Evolutionary conservation across 441 rosid species (phyloP).

Genomic region (Hura crepitans): DNA sequence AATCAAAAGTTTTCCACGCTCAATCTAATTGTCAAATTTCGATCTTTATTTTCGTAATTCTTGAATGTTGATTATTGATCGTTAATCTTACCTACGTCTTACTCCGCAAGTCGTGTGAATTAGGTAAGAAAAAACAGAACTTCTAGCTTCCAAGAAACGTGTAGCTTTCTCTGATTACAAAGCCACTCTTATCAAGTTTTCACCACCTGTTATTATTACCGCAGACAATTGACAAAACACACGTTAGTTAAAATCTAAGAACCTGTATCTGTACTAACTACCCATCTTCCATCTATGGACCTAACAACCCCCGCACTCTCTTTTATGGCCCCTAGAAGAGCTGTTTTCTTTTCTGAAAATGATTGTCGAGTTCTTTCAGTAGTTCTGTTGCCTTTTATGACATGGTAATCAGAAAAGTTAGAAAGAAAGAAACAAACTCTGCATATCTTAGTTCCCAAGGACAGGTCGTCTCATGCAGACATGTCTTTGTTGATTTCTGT

Average conservation of each 20-base stretch:
- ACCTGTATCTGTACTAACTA: neutral
- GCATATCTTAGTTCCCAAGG: constrained; percentile 29
- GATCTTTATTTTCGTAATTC: too few species aligned
- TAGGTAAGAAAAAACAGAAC: constrained; percentile 27
- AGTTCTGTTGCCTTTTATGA: constrained; percentile 17
- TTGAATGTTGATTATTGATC: too few species aligned
- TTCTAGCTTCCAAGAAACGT: constrained; percentile 14
- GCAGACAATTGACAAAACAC: constrained; percentile 21
- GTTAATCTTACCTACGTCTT: too few species aligned
- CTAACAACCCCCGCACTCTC: constrained; percentile 8
- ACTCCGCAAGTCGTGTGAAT: constrained; percentile 22
- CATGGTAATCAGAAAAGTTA: constrained; percentile 26
- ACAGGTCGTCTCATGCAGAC: constrained; percentile 18
- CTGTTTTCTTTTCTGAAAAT: constrained; percentile 8
- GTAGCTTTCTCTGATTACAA: neutral
- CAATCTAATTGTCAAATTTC: too few species aligned
- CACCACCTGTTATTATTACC: constrained; percentile 9
- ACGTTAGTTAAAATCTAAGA: constrained; percentile 20
- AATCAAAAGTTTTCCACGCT: neutral
- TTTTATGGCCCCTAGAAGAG: constrained; percentile 18
- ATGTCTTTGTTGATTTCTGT: constrained; percentile 37
- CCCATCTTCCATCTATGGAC: constrained; percentile 25
- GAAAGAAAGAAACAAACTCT: constrained; percentile 21
- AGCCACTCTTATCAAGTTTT: constrained; percentile 14
- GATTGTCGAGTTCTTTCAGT: constrained; percentile 6